Evolutionary conservation across 163 green algal genomes (phyloP), one percentile per base, ranked within the genome.

Genomic region (Volvox carteri): DNA sequence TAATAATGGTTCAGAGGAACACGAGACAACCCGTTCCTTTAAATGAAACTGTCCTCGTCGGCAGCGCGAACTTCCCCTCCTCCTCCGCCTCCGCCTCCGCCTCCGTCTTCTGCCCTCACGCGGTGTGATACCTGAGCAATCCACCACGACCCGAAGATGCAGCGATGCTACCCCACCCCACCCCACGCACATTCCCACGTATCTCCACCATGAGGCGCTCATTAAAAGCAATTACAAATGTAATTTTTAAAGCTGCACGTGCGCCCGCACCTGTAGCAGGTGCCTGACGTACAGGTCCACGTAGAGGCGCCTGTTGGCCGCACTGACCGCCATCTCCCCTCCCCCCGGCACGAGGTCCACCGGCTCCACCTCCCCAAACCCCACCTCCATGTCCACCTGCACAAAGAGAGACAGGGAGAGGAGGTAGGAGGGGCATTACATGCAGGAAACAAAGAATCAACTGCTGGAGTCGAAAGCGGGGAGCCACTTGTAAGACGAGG

Each of bases 321-420:
- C 88, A 2, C 95, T 98, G 1, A 99, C 96, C 1, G 89, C 60
- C 21, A 96, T 84, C 16, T 94, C 50, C 19, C 76, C 86, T 25
- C 96, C 96, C 21, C 89, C 91, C 0, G 95, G 93, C 76, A 95
- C 89, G 25, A 99, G 93, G n/a, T 98, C 94, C 11, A 95, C 90
- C 1, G 72, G 90, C 35, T 85, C 77, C 37, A 95, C 50, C 84
- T 97, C 92, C 4, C 95, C 96, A 84, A 96, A 97, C 1, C 90
- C 92, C 30, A 81, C 50, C 62, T 93, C 91, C 72, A 87, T 72
- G 37, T 93, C 85, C 62, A 95, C 87, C 92, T 95, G 86, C 4
- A 46, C 8, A 42, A 14, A 41, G 33, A 28, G n/a, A 25, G 41
- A 30, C 8, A 11, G n/a, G 30, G 72, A 12, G 35, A 37, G 54